phyloP scores from a whole-genome alignment of 805 yeast genomes.

The Yamadazyma akitaensis region DNA sequence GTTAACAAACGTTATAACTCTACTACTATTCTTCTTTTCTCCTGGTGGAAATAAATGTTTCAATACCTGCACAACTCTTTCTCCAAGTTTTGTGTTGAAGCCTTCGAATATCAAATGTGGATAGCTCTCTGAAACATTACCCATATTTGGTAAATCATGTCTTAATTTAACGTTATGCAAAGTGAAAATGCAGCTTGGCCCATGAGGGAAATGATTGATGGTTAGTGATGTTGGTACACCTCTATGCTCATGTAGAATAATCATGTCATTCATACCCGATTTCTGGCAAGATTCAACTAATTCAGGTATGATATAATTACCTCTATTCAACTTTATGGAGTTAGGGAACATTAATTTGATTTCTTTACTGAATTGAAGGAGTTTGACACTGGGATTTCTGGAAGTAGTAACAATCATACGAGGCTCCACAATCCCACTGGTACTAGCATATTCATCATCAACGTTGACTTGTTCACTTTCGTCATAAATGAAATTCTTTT shows the following conservation, averaged over 20 bases:
- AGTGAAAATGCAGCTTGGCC: slow-evolving; percentile 93
- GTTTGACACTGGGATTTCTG: slow-evolving; percentile 80
- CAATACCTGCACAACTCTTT: slow-evolving; percentile 73
- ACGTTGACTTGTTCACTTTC: slow-evolving; percentile 67
- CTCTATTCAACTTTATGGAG: slow-evolving; percentile 85
- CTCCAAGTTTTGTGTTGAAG: slow-evolving; percentile 76
- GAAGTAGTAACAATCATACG: slow-evolving; percentile 90
- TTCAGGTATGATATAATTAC: slow-evolving; percentile 83
- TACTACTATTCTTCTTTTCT: slow-evolving; percentile 81
- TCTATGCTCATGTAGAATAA: slow-evolving; percentile 91
- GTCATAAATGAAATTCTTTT: slow-evolving; percentile 81
- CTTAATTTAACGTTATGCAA: slow-evolving; percentile 91
- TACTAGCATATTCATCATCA: slow-evolving; percentile 88
- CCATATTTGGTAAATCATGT: slow-evolving; percentile 84
- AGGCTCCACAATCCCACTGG: slow-evolving; percentile 89
- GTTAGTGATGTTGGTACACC: slow-evolving; percentile 97
- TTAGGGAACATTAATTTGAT: slow-evolving; percentile 87
- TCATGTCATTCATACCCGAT: slow-evolving; percentile 78
- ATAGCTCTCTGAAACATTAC: slow-evolving; percentile 85
- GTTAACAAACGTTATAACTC: slow-evolving; percentile 92
- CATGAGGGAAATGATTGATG: slow-evolving; percentile 93
- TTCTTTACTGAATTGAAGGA: slow-evolving; percentile 91
- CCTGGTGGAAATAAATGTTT: slow-evolving; percentile 96
- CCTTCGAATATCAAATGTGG: slow-evolving; percentile 95
- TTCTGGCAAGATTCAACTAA: slow-evolving; percentile 79